Evolutionary conservation across 2,329 filamentous ascomycete genomes (phyloP), one percentile per base, ranked within the genome.

Genomic region (Aspergillus niger): DNA sequence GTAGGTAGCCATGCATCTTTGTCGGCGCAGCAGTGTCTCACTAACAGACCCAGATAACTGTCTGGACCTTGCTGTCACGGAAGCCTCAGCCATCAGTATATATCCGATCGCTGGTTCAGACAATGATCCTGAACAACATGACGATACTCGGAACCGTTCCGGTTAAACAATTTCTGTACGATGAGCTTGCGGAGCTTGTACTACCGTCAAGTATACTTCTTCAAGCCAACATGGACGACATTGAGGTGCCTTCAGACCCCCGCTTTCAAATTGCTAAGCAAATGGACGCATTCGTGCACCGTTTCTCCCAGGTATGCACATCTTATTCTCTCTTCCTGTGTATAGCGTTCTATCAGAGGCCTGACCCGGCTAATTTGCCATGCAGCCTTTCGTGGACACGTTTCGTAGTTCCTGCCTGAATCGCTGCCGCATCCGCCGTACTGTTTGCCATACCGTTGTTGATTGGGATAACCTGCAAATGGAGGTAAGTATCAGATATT

Each of bases 371-470:
- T 69, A 58, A 72, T 41, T n/a, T 41, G 47, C 36, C 24, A 15
- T 83, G 5, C 81, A 91, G 74, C 87, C 89, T 0, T 97, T 92
- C 70, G 80, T 97, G 17, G 93, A 97, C 66, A 84, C 96, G 15
- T 89, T 95, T 69, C 87, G 92, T 51, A 89, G 91, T 7, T 82
- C 95, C 17, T 96, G 92, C 69, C 91, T 98, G 72, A 99, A 98
- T 71, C 84, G 92, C 55, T 96, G 92, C 72, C 89, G 95, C 2
- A 87, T 96, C 44, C 87, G 95, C n/a, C 86, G 95, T 38, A 92
- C 89, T n/a, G 83, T 99, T 8, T 92, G 89, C 63, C 94, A 98
- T 72, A 86, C 89, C 13, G 86, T 97, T 38, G 80, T 87, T 2
- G 90, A 94, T 61, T 96, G 92, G 88, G 92, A 97, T 69, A 84